A percentile compares a stretch with the other conserved stretches of the same genome.
Conservation (phyloP, 23 red algal genomes). For the Gracilaria vermiculophylla region DNA sequence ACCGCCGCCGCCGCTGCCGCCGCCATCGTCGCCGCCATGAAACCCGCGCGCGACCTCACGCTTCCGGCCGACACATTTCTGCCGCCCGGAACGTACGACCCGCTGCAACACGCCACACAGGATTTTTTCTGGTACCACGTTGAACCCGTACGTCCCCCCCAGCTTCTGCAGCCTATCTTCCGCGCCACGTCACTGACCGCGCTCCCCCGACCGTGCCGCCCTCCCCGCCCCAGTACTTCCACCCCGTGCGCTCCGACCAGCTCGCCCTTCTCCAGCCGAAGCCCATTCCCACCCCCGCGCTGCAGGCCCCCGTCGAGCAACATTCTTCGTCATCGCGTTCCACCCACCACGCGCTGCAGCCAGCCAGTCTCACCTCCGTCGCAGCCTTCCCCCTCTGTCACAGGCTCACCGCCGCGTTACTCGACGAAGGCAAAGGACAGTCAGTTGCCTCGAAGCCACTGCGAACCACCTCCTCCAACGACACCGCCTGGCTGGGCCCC, state of each 20-base stretch:
- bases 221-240: not conserved
- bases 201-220: not conserved
- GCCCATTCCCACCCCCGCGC: not conserved
- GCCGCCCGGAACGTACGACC: constrained; percentile 32
- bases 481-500: constrained; percentile 19
- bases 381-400: constrained; percentile 16
- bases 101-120: constrained; percentile 24
- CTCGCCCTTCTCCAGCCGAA: not conserved
- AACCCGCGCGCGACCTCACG: not conserved
- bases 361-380: not conserved
- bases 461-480: not conserved
- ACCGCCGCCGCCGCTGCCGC: no score
- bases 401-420: constrained; percentile 31
- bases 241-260: not conserved
- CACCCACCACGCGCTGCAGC: not conserved
- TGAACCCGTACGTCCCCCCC: constrained; percentile 29
- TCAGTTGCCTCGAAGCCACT: constrained; percentile 13
- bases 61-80: constrained; percentile 20
- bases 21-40: not conserved
- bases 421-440: constrained; percentile 39
- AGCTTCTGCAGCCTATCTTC: not conserved
- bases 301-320: not conserved
- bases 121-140: constrained; percentile 58
- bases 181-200: constrained; percentile 7
- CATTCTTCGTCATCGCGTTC: not conserved